Evolutionary conservation across 129 eudicot genomes (phyloP).

Genomic region (Heracleum sosnowskyi): DNA sequence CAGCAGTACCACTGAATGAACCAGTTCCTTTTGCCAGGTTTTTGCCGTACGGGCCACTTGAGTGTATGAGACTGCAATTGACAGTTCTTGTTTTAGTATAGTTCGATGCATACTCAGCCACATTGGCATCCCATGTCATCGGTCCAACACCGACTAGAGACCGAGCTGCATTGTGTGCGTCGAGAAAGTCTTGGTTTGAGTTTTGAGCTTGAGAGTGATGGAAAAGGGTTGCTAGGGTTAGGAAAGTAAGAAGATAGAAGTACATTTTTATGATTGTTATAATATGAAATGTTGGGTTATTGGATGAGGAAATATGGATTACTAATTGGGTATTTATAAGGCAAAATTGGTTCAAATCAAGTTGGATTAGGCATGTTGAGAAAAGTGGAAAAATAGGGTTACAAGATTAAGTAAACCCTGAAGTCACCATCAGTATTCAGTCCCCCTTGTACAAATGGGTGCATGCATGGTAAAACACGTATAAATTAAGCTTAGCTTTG

Average conservation of each 20-base stretch:
- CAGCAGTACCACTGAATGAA: slow-evolving; percentile 23
- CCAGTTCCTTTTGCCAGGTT: slow-evolving; percentile 52
- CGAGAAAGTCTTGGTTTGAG: slow-evolving; percentile 39
- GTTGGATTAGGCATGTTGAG: slow-evolving; percentile 5
- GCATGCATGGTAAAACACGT: not conserved
- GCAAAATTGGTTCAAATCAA: not conserved
- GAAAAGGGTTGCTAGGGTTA: slow-evolving; percentile 9
- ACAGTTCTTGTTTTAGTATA: slow-evolving; percentile 34
- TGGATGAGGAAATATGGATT: not conserved
- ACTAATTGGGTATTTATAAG: slow-evolving; percentile 7
- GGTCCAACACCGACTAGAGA: slow-evolving; percentile 16
- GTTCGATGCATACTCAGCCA: slow-evolving; percentile 29
- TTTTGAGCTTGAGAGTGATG: slow-evolving; percentile 24
- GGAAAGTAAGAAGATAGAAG: slow-evolving; percentile 1
- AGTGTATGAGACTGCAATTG: slow-evolving; percentile 41
- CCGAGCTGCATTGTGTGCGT: slow-evolving; percentile 27
- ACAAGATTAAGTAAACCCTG: slow-evolving; percentile 10
- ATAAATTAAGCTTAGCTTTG: slow-evolving; percentile 7
- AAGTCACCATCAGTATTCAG: slow-evolving; percentile 1
- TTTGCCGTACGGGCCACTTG: slow-evolving; percentile 43
- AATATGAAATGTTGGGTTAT: not conserved
- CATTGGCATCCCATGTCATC: slow-evolving; percentile 21
- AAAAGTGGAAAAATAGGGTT: not conserved
- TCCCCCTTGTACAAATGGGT: not conserved
- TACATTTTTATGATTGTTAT: not conserved